phyloP scores from a whole-genome alignment of 352 stramenopile genomes.

The Plasmopara halstedii region DNA sequence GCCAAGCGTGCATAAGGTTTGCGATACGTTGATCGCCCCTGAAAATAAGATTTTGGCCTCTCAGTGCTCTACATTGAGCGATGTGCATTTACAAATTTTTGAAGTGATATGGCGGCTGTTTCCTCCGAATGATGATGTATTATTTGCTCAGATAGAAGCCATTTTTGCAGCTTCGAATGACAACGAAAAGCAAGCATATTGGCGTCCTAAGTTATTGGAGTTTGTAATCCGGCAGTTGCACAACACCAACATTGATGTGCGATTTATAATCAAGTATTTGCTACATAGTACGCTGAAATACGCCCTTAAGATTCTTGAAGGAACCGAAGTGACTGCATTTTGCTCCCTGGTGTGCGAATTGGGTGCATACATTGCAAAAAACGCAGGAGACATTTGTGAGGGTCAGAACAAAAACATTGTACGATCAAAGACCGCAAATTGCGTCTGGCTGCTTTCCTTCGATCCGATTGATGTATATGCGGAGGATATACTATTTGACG shows the following conservation, averaged over 20 bases:
- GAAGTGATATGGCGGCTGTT: conserved; percentile 66
- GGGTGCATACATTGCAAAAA: conserved; percentile 36
- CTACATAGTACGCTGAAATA: conserved; percentile 50
- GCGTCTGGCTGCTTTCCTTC: conserved; percentile 20
- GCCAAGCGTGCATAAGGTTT: conserved; percentile 37
- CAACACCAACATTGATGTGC: conserved; percentile 37
- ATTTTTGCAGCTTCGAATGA: conserved; percentile 34
- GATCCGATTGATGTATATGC: conserved; percentile 10
- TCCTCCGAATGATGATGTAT: conserved; percentile 25
- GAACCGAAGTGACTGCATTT: conserved; percentile 32
- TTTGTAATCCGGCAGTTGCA: conserved; percentile 45
- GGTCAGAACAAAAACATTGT: conserved; percentile 42
- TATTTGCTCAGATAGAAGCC: conserved; percentile 29
- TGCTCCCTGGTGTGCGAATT: conserved; percentile 46
- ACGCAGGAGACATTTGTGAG: conserved; percentile 35
- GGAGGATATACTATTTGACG: conserved; percentile 25
- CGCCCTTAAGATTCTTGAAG: conserved; percentile 39
- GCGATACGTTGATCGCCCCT: conserved; percentile 26
- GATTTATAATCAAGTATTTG: conserved; percentile 49
- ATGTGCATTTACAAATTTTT: conserved; percentile 41
- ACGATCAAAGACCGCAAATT: conserved; percentile 19
- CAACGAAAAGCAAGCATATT: conserved; percentile 28
- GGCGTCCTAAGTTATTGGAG: conserved; percentile 38
- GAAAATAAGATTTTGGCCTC: conserved; percentile 39
- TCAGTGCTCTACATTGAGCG: conserved; percentile 26